Evolutionary conservation across 257 asterid species (phyloP), one percentile per base, ranked within the genome.

Genomic region (Rauvolfia tetraphylla): DNA sequence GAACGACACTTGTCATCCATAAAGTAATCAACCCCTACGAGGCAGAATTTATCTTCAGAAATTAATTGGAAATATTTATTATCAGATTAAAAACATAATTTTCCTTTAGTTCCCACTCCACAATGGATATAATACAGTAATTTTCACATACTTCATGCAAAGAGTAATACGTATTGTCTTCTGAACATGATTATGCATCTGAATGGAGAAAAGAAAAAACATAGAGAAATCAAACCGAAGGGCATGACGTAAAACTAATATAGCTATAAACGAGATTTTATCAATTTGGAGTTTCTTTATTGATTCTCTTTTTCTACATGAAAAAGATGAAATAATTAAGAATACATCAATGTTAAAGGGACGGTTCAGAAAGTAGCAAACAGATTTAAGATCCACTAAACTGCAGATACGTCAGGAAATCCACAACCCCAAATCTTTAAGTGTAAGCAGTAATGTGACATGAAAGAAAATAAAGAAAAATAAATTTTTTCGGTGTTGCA

Each of bases 1-100:
- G 88, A 83, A 91, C 79, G 69, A 87, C 57, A 9, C 97, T 71
- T 22, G 93, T 88, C 31, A 86, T 68, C 96, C 97, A 93, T 20
- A 93, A 78, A 29, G 36, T 25, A 79, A 81, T 77, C 84, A 84
- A 79, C 31, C 98, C 98, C 98, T 93, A 74, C 18, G 25, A 57
- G 49, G 48, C 7, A 44, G 8, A 54, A 73, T 57, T 18, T 1
- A 25, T 0, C 36, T 10, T 17, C 17, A 10, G 7, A 25, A 7
- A 13, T 12, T 58, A 58, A 17, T 25, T 27, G 2, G 18, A 58
- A 58, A 25, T 29, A 27, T 56, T 7, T 4, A 13, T 2, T 56
- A n/a, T 23, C 62, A 56, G 14, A 56, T 6, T 56, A 23, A 56
- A 25, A 56, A 1, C 31, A n/a, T 56, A 56, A 7, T 8, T 8